Conservation (phyloP, 768 basidiomycete genomes). For the Paxillus ammoniavirescens region DNA sequence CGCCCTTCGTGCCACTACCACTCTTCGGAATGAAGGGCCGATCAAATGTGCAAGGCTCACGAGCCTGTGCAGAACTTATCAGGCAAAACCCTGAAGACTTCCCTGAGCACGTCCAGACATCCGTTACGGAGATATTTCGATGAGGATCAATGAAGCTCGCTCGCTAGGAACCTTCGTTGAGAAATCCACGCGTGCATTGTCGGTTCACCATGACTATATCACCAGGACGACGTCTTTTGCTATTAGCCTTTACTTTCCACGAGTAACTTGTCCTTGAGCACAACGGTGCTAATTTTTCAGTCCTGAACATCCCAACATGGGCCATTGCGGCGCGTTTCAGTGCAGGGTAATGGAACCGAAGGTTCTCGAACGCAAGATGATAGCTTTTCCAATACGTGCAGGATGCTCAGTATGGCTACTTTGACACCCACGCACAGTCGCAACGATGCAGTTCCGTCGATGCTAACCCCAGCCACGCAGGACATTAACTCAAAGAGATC, state of each 20-base stretch:
- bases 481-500: background rate
- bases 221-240: background rate
- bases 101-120: conserved; percentile 23
- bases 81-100: conserved; percentile 27
- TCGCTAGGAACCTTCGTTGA: conserved; percentile 35
- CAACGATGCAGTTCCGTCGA: background rate
- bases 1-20: conserved; percentile 29
- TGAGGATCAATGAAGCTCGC: background rate
- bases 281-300: background rate
- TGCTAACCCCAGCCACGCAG: background rate
- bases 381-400: background rate
- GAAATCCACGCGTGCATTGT: conserved; percentile 1
- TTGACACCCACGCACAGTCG: background rate
- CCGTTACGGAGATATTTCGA: background rate
- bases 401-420: background rate
- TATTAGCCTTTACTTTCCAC: background rate
- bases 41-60: conserved; percentile 33
- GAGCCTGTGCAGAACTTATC: conserved; percentile 29
- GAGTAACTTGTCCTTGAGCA: background rate
- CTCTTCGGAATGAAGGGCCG: conserved; percentile 17
- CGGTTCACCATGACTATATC: background rate
- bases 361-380: background rate
- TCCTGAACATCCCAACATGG: background rate
- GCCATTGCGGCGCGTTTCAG: background rate
- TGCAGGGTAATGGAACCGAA: background rate